Evolutionary conservation across 106 monocot genomes (phyloP).

Genomic region (Gastrodia elata): DNA sequence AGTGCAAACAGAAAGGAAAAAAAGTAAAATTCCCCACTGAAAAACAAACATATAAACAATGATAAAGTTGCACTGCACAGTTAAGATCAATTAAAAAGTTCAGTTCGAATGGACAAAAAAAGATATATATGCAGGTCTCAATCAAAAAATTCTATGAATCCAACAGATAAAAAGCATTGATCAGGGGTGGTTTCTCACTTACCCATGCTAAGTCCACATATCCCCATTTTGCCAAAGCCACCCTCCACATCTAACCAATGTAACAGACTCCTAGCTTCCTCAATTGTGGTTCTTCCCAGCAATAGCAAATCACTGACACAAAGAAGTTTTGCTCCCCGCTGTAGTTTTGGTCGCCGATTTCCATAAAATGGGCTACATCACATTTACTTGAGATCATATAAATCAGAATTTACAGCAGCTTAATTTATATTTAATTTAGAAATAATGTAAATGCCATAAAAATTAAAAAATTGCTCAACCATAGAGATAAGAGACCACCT

Average conservation of each 20-base stretch:
- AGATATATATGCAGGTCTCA: neutral
- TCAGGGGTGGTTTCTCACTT: conserved; percentile 11
- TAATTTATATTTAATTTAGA: neutral
- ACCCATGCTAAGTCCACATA: conserved; percentile 99
- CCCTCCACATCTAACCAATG: conserved; percentile 90
- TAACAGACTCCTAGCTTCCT: conserved; percentile 79
- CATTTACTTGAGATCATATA: conserved; percentile 30
- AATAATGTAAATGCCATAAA: neutral
- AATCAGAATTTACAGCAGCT: conserved; percentile 19
- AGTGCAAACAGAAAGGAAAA: neutral
- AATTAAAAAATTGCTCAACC: neutral
- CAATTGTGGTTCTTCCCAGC: conserved; percentile 88
- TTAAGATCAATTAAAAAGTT: neutral
- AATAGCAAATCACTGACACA: conserved; percentile 96
- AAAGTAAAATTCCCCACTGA: neutral
- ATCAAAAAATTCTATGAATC: neutral
- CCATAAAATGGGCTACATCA: conserved; percentile 95
- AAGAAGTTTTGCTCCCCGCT: conserved; percentile 81
- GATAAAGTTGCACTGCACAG: too few relatives aligned
- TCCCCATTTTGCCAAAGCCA: conserved; percentile 91
- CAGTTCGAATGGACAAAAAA: neutral
- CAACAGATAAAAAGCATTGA: neutral
- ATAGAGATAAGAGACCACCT: conserved; percentile 30
- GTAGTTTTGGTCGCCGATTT: conserved; percentile 71
- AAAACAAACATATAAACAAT: neutral